These are phyloP conservation scores for Earliella scabrosa DNA, from an alignment of 1,284 basidiomycete species.

Conservation along the genomic window DNA sequence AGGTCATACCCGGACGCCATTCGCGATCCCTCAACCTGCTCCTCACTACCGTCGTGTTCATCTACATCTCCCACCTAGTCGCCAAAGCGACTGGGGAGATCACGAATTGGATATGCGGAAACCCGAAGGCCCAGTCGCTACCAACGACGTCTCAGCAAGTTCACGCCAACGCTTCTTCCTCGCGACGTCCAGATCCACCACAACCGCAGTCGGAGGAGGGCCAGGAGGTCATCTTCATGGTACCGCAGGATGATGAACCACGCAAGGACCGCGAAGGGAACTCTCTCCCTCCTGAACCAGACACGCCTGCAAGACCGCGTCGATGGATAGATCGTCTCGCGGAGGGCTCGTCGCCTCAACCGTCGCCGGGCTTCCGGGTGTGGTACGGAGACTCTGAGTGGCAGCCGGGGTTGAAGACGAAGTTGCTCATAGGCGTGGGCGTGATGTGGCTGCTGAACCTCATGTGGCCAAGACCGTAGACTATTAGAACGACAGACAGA, in stretches of 20 bases:
- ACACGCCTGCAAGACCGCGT: constrained; percentile 42
- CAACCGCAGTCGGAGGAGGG: constrained; percentile 14
- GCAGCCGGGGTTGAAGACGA: constrained; percentile 41
- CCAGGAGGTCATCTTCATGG: constrained; percentile 35
- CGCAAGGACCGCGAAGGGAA: constrained; percentile 30
- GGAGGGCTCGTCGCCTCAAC: constrained; percentile 36
- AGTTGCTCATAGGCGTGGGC: constrained; percentile 37
- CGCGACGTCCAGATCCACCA: constrained; percentile 7
- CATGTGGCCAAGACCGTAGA: constrained; percentile 51
- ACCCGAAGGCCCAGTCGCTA: constrained; percentile 33
- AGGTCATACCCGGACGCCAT: constrained; percentile 75
- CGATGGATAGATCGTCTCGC: constrained; percentile 64
- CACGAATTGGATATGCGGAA: constrained; percentile 70
- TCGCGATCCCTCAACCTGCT: constrained; percentile 80
- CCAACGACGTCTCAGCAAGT: constrained; percentile 33
- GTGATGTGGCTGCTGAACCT: constrained; percentile 63
- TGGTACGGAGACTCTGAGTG: constrained; percentile 39
- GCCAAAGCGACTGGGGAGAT: constrained; percentile 77
- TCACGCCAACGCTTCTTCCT: background rate
- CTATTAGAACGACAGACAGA: too few relatives aligned
- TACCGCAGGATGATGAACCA: constrained; percentile 23
- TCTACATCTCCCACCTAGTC: constrained; percentile 79
- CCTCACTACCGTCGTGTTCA: constrained; percentile 75
- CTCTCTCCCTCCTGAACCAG: constrained; percentile 29
- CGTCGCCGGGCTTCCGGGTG: constrained; percentile 33